phyloP scores from a whole-genome alignment of 345 rosid genomes.

The Stellera chamaejasme region DNA sequence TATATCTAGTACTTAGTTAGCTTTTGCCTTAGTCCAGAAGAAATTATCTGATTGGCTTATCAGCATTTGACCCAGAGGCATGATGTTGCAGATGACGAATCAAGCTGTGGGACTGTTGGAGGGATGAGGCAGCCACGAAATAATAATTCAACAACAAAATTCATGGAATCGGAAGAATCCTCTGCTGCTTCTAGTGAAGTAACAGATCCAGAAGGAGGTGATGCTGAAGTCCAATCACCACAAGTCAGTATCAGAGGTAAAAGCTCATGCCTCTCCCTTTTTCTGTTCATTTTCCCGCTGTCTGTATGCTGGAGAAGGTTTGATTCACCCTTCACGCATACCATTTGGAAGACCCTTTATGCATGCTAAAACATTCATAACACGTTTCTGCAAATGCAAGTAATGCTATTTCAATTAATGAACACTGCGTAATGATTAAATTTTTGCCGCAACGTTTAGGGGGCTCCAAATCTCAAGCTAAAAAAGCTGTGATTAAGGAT shows the following conservation, averaged over 20 bases:
- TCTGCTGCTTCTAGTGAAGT: constrained; percentile 36
- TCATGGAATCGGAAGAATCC: constrained; percentile 22
- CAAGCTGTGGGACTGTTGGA: constrained; percentile 34
- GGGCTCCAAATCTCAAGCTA: no score
- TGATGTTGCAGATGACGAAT: constrained; percentile 45
- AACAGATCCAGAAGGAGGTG: constrained; percentile 26
- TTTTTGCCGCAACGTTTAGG: no score
- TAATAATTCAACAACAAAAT: constrained; percentile 10
- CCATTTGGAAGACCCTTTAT: no score
- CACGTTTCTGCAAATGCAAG: no score
- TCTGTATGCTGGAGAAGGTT: no score
- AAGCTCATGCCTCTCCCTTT: no score
- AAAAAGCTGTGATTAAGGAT: no score
- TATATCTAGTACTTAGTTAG: constrained; percentile 1
- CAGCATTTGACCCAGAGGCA: constrained; percentile 3
- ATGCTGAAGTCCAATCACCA: constrained; percentile 29
- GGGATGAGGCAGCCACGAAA: constrained; percentile 11
- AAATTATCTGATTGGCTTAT: not conserved
- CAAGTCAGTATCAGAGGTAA: constrained; percentile 26
- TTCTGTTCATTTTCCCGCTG: no score
- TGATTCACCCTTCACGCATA: no score
- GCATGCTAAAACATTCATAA: no score
- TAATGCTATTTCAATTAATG: no score
- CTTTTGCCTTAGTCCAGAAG: not conserved
- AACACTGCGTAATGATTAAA: no score